Base-by-base conservation (phyloP, 2,329 filamentous ascomycete species). In the Rhinocladiella mackenziei region DNA sequence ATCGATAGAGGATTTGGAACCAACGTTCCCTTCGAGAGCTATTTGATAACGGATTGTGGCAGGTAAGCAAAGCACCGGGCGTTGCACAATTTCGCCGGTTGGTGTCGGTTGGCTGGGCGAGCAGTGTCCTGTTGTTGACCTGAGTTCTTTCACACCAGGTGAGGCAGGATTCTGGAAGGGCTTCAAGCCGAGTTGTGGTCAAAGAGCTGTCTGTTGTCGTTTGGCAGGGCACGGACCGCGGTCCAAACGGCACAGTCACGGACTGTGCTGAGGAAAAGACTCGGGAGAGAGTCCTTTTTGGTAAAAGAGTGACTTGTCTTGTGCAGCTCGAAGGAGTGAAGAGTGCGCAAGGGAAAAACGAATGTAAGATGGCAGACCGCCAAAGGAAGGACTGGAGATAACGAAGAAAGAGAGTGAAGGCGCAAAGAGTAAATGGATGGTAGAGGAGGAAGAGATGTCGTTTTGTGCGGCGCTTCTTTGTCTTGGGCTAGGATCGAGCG, bases 191-290 rank as follows among this genome's bases (percentile, higher is more conserved):
- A 33, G 34, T 40, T 53, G 46, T 50, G 46, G 43, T 50, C 46
- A 53, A 50, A 53, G 50, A 50, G 46, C 25, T 37, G 38, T 13
- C 20, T 14, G 32, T 26, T 26, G 29, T 13, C 7, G 29, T 8
- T 39, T 45, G 39, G 36, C 38, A 32, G 34, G 34, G 45, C 45
- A 41, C 34, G 50, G 50, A 47, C 50, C 29, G 37, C 30, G 30
- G 38, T 43, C 23, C 13, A 37, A 44, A 32, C 20, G 15, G 43
- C 50, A 50, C 50, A 37, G 50, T 50, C 50, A 45, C 50, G 36
- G 50, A 53, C 50, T 44, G 46, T 53, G 50, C 50, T 35, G 13
- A n/a, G n/a, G n/a, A n/a, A n/a, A n/a, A n/a, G n/a, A n/a, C n/a
- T n/a, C n/a, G n/a, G n/a, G n/a, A n/a, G n/a, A n/a, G n/a, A n/a